Conservation (phyloP, 176 grass and related monocot genomes). For the Phoenix roebelenii region DNA sequence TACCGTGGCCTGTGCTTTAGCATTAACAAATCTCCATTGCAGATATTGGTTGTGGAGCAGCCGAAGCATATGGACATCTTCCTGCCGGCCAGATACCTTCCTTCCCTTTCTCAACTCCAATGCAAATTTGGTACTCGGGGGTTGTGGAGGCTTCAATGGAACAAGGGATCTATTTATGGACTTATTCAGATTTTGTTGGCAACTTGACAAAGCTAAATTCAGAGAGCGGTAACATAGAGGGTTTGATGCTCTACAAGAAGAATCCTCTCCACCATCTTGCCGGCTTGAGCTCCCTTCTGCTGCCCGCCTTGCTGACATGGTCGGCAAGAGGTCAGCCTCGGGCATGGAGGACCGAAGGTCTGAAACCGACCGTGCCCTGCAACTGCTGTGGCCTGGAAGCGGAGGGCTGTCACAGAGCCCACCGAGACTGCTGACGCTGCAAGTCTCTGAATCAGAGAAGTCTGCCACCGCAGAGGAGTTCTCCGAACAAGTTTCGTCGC, state of each 20-base stretch:
- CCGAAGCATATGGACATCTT: slow-evolving; percentile 61
- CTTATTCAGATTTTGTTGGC: slow-evolving; percentile 20
- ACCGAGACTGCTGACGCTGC: slow-evolving; percentile 23
- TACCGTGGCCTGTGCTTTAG: slow-evolving; percentile 22
- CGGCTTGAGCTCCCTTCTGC: neutral
- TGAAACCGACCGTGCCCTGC: slow-evolving; percentile 28
- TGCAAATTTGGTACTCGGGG: slow-evolving; percentile 26
- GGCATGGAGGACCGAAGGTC: slow-evolving; percentile 79
- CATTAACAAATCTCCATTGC: slow-evolving; percentile 65
- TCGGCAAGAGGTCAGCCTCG: slow-evolving; percentile 23
- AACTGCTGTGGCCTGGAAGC: slow-evolving; percentile 30
- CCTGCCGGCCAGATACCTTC: slow-evolving; percentile 40
- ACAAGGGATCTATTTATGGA: slow-evolving; percentile 12
- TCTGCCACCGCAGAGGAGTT: slow-evolving; percentile 31
- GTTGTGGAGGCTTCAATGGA: slow-evolving; percentile 52
- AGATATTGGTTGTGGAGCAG: slow-evolving; percentile 53
- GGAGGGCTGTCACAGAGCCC: slow-evolving; percentile 65
- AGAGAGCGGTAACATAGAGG: slow-evolving; percentile 60
- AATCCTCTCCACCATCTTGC: neutral
- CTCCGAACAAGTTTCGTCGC: slow-evolving; percentile 29
- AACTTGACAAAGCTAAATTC: slow-evolving; percentile 47
- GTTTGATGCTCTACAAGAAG: slow-evolving; percentile 38
- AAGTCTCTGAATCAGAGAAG: slow-evolving; percentile 48
- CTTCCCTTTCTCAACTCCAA: slow-evolving; percentile 47
- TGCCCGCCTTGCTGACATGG: neutral